A percentile compares a stretch with the other conserved stretches of the same genome.
These are phyloP conservation scores for Solanum etuberosum DNA, from an alignment of 257 asterid genomes.

Conservation along the genomic window DNA sequence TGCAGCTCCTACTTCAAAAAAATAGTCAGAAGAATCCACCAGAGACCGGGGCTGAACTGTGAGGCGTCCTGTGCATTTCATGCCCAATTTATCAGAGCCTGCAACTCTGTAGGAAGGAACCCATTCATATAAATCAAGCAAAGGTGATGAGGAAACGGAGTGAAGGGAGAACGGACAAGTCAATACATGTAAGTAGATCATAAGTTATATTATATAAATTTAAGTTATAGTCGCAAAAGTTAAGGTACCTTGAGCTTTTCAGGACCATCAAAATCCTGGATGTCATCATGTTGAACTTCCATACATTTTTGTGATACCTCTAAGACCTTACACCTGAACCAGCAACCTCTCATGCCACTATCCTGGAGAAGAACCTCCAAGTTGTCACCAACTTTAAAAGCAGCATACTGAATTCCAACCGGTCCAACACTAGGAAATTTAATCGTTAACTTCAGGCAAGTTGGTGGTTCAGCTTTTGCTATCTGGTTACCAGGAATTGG, in stretches of 20 bases:
- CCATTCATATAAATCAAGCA: neutral
- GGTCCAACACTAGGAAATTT: constrained; percentile 2
- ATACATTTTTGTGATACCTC: constrained; percentile 10
- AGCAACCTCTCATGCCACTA: constrained; percentile 52
- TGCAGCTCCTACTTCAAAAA: neutral
- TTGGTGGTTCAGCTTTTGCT: constrained; percentile 10
- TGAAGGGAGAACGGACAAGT: too few species aligned
- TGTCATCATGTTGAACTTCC: constrained; percentile 35
- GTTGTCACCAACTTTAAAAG: constrained; percentile 4
- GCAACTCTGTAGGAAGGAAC: neutral
- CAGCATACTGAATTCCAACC: neutral
- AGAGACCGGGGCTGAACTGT: neutral
- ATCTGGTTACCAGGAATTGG: constrained; percentile 5
- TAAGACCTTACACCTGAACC: constrained; percentile 53
- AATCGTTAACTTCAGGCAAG: constrained; percentile 9
- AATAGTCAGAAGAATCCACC: neutral
- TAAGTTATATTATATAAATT: too few species aligned
- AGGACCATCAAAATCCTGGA: constrained; percentile 14
- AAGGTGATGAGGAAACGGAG: neutral
- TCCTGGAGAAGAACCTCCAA: constrained; percentile 51
- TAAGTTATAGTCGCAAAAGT: neutral
- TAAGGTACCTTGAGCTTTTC: constrained; percentile 38
- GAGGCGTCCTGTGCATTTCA: neutral
- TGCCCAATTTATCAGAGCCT: neutral
- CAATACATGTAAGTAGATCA: neutral